Percentiles rank a stretch among this genome's conserved stretches.
Evolutionary conservation across 352 stramenopile genomes (phyloP).

Genomic region (Globisporangium paddicum): DNA sequence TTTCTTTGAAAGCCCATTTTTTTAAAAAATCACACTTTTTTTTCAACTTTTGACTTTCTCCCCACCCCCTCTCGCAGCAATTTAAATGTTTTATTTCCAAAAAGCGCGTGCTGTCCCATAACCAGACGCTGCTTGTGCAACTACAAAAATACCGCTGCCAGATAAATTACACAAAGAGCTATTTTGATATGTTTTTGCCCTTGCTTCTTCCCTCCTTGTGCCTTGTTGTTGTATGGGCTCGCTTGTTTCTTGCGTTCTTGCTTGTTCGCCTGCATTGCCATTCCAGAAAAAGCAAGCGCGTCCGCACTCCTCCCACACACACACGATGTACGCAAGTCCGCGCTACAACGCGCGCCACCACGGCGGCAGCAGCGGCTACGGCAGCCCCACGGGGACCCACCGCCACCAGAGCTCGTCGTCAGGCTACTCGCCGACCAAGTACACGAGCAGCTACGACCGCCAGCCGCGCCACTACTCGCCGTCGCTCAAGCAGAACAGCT

Average conservation of each 20-base stretch:
- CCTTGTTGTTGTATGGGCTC: background rate
- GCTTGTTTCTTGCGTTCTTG: background rate
- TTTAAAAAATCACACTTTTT: background rate
- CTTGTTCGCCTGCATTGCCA: background rate
- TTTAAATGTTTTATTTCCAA: background rate
- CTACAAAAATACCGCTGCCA: no score
- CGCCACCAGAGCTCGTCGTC: slow-evolving; percentile 14
- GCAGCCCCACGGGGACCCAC: slow-evolving; percentile 7
- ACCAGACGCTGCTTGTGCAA: no score
- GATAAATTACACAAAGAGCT: no score
- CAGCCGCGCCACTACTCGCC: slow-evolving; percentile 14
- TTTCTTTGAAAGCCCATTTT: slow-evolving; percentile 2
- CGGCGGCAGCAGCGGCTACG: background rate
- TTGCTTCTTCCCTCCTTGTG: background rate
- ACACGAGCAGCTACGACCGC: slow-evolving; percentile 5
- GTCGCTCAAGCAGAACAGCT: slow-evolving; percentile 13
- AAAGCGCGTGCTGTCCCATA: no score
- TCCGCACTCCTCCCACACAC: background rate
- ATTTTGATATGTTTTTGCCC: background rate
- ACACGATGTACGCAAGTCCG: slow-evolving; percentile 12
- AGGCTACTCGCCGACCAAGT: slow-evolving; percentile 14
- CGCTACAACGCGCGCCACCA: slow-evolving; percentile 7
- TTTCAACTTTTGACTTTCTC: background rate
- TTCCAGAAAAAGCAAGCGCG: slow-evolving; percentile 16
- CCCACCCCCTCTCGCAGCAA: no score